These are phyloP conservation scores for Vararia minispora DNA, from an alignment of 768 basidiomycete genomes.

Conservation along the genomic window DNA sequence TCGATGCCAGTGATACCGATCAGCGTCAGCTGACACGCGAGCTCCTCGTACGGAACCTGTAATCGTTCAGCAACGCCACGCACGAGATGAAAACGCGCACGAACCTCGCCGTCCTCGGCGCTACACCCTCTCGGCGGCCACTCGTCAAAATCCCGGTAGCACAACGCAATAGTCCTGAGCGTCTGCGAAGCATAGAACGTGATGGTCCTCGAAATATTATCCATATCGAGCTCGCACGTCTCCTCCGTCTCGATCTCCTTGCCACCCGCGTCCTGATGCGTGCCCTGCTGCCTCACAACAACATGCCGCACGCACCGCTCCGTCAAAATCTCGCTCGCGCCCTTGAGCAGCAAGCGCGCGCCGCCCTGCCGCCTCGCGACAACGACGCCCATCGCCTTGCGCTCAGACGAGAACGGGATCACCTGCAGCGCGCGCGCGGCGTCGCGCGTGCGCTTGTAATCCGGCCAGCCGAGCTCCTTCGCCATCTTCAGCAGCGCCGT, in stretches of 20 bases:
- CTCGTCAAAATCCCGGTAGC: constrained; percentile 74
- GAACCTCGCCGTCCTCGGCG: constrained; percentile 41
- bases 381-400: constrained; percentile 93
- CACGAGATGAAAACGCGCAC: constrained; percentile 8
- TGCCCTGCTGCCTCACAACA: constrained; percentile 38
- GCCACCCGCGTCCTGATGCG: constrained; percentile 14
- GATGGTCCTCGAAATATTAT: constrained; percentile 87
- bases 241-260: constrained; percentile 38
- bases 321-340: constrained; percentile 87
- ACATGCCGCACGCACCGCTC: constrained; percentile 68
- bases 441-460: constrained; percentile 60
- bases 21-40: constrained; percentile 68
- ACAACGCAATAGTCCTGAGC: constrained; percentile 87
- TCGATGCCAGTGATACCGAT: constrained; percentile 93
- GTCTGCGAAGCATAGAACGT: constrained; percentile 98
- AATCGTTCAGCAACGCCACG: not conserved
- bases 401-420: constrained; percentile 88
- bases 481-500: constrained; percentile 83
- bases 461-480: constrained; percentile 65
- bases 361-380: constrained; percentile 42
- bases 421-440: constrained; percentile 59
- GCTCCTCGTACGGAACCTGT: constrained; percentile 56
- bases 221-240: constrained; percentile 57
- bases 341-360: constrained; percentile 77
- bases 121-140: constrained; percentile 66